Evolutionary conservation across 2,329 filamentous ascomycete genomes (phyloP), one percentile per base, ranked within the genome.

Genomic region (Rutstroemia sydowiana): DNA sequence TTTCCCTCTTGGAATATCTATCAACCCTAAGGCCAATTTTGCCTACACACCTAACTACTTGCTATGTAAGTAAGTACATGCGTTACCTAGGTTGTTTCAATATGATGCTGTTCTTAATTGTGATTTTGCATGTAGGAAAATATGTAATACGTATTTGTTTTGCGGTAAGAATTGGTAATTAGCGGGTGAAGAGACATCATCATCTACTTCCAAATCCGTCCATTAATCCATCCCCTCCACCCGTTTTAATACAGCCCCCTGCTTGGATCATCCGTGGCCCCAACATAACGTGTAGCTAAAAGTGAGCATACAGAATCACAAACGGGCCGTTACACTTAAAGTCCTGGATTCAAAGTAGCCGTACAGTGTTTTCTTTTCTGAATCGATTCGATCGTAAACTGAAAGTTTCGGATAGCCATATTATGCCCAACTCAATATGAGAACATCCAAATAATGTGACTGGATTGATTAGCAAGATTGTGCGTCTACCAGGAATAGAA

Each of bases 371-470:
- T 26, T 26, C 8, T 8, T 26, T 26, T 26, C 23, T 4, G 4
- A 26, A 26, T 26, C 8, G 23, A 4, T 4, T 4, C 23, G 23
- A 4, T 26, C 23, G 23, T 26, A 26, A 26, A 26, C 23, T 26
- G 49, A 69, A 72, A 75, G 76, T 74, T 69, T 84, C 86, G 84
- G 85, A 88, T 82, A 84, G 74, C 77, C 70, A 73, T 75, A 77
- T 73, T 79, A 81, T 86, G 70, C 69, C 64, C 64, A 60, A 64
- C 69, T 66, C 64, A 68, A 88, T 88, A 37, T 16, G n/a, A 37
- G 34, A 9, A 14, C 34, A 36, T 36, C 32, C 32, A n/a, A 36
- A 36, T 36, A 11, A n/a, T n/a, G n/a, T n/a, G n/a, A n/a, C n/a
- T n/a, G n/a, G n/a, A n/a, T n/a, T n/a, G n/a, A n/a, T n/a, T n/a